These are phyloP conservation scores for Pleurotus salmoneostramineus DNA, from an alignment of 768 basidiomycete species.

Conservation along the genomic window DNA sequence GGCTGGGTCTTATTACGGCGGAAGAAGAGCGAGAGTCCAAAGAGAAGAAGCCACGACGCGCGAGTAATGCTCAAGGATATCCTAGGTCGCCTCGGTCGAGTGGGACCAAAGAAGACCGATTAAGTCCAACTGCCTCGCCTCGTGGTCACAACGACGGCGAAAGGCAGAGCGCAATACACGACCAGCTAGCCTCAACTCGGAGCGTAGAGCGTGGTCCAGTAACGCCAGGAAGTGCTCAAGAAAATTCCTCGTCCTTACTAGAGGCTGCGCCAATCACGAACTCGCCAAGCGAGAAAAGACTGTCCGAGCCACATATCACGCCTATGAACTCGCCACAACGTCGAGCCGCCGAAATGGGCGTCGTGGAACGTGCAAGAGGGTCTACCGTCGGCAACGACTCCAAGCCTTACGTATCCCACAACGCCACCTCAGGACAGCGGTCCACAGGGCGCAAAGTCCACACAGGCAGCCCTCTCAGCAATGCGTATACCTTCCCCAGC, in stretches of 20 bases:
- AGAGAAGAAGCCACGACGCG: background rate
- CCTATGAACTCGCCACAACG: background rate
- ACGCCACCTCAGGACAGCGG: too few species aligned
- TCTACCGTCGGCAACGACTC: slow-evolving; percentile 2
- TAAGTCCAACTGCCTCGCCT: too few species aligned
- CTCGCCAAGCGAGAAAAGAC: background rate
- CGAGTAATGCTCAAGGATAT: background rate
- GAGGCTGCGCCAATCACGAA: too few species aligned
- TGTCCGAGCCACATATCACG: background rate
- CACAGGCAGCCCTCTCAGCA: background rate
- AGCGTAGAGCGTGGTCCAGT: background rate
- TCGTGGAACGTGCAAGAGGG: background rate
- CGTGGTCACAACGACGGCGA: too few species aligned
- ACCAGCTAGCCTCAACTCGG: background rate
- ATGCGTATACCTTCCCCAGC: background rate
- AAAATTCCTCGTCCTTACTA: background rate
- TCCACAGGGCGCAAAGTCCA: background rate
- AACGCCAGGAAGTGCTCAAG: background rate
- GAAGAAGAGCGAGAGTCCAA: background rate
- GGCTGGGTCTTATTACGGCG: background rate
- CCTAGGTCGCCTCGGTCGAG: background rate
- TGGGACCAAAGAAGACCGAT: background rate
- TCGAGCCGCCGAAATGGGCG: background rate
- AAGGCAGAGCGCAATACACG: too few species aligned
- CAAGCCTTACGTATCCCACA: background rate